Evolutionary conservation across 805 yeast genomes (phyloP).

Genomic region (Candida nemodendra): DNA sequence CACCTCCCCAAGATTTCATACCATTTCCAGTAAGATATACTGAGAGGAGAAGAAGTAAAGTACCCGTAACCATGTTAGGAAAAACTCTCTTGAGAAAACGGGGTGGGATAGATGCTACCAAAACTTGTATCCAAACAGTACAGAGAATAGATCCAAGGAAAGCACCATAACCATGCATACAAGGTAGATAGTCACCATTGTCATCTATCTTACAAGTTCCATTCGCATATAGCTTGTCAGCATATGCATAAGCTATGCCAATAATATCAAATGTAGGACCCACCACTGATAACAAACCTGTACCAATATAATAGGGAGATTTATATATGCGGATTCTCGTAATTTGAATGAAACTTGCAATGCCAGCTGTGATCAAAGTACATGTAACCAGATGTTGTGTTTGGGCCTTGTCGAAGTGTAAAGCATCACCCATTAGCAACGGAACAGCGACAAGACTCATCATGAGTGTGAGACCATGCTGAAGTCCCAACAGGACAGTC

Average conservation of each 20-base stretch:
- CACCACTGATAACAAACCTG: slow-evolving; percentile 75
- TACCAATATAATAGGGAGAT: slow-evolving; percentile 68
- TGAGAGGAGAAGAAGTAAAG: slow-evolving; percentile 79
- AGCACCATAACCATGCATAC: slow-evolving; percentile 79
- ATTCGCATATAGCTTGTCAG: slow-evolving; percentile 62
- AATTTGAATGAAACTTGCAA: slow-evolving; percentile 63
- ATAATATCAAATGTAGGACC: slow-evolving; percentile 81
- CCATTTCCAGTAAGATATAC: slow-evolving; percentile 61
- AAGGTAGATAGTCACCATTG: slow-evolving; percentile 60
- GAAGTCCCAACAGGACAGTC: slow-evolving; percentile 68
- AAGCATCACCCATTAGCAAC: slow-evolving; percentile 54
- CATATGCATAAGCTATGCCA: slow-evolving; percentile 59
- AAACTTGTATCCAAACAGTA: slow-evolving; percentile 66
- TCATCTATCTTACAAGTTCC: slow-evolving; percentile 57
- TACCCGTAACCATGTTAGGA: slow-evolving; percentile 83
- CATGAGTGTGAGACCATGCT: slow-evolving; percentile 75
- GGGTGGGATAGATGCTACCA: slow-evolving; percentile 69
- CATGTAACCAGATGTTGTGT: slow-evolving; percentile 62
- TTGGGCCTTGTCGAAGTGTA: slow-evolving; percentile 45
- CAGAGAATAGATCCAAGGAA: slow-evolving; percentile 66
- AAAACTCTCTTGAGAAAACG: slow-evolving; percentile 57
- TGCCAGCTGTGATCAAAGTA: slow-evolving; percentile 56
- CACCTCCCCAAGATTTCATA: slow-evolving; percentile 79
- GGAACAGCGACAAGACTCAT: slow-evolving; percentile 82
- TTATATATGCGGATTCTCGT: slow-evolving; percentile 66